Base-by-base conservation (phyloP, 2,329 filamentous ascomycete genomes). In the Ceratocystis cubensis region DNA sequence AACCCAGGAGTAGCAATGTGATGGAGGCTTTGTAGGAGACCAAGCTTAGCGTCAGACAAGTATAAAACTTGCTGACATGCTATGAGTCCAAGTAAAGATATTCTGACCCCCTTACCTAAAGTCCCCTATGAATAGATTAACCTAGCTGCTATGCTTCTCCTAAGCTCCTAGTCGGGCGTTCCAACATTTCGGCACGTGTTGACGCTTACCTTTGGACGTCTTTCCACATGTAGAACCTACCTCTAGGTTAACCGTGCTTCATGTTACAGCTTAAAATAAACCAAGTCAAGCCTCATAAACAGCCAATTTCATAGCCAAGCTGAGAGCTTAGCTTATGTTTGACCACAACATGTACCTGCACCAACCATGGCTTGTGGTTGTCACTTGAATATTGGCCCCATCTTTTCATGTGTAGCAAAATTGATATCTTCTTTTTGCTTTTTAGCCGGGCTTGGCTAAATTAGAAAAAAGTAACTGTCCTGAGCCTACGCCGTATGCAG, bases 261-360 rank as follows among this genome's bases (percentile, higher is more conserved):
- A 57, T 57, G 53, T 57, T 57, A 57, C 53, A 57, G 53, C 10
- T 57, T 57, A 15, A 57, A 57, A 57, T 33, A 57, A 37, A 6
- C 8, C 33, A 37, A 37, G 10, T 33, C 53, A 57, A n/a, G 53
- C 53, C 17, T 30, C 25, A 28, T 7, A 8, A 22, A 10, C 20
- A 10, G 6, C 10, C 8, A 13, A 10, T 37, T 2, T 37, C 8
- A 37, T 37, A 37, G 33, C 33, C 33, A 37, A 37, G 33, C 33
- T 6, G 8, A 37, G 33, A 37, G 33, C 33, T 37, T 13, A 37
- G 33, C 8, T 37, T 37, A 37, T 37, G 33, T 8, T 37, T 37
- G 33, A 10, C 10, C 33, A 37, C 8, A 37, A 37, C 33, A 37
- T 37, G 10, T 37, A 37, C 33, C 33, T 37, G 33, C 33, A 10